Base-by-base conservation (phyloP, 164 flowering plant genomes). In the Macadamia integrifolia region DNA sequence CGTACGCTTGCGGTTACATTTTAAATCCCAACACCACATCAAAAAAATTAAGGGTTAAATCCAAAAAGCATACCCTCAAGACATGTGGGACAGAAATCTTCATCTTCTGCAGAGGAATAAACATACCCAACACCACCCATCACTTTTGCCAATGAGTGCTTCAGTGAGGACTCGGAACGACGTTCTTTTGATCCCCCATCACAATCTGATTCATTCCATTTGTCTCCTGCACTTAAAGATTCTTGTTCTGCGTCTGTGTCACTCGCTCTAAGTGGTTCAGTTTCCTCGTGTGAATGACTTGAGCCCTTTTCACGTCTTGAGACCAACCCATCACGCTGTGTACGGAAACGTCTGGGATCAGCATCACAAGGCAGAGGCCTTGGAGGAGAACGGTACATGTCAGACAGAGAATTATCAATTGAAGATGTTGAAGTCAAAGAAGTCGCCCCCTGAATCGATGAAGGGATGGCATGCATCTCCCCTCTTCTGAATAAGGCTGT, bases 21-120 rank as follows among this genome's bases (percentile, higher is more conserved):
- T 23, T 23, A 23, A 23, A 23, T 23, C 23, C 23, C 23, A 23
- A 23, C 23, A 23, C 23, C 23, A 46, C 63, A 23, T 1, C 28
- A 66, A 1, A 43, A 32, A 8, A 9, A 71, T n/a, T 29, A 61
- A 11, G 17, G 57, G 12, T 17, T 53, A 61, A 35, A 30, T 31
- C 6, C 42, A 7, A 9, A 29, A 4, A n/a, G 9, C 52, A 48
- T 80, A 94, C 98, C 97, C 84, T 94, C 98, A 65, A 94, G 97
- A 76, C 98, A 94, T 63, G 97, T 94, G 60, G 97, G 98, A 77
- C 98, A 94, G 58, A 92, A 91, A 82, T 91, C 98, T 77, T 94
- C 98, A 29, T 94, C 98, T 65, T 91, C 97, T 18, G 97, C 78
- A 49, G 88, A 80, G 57, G 90, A 69, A 80, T 90, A 82, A 48